Base-by-base conservation (phyloP, 331 rosid genomes). In the Erythrophleum ivorense region DNA sequence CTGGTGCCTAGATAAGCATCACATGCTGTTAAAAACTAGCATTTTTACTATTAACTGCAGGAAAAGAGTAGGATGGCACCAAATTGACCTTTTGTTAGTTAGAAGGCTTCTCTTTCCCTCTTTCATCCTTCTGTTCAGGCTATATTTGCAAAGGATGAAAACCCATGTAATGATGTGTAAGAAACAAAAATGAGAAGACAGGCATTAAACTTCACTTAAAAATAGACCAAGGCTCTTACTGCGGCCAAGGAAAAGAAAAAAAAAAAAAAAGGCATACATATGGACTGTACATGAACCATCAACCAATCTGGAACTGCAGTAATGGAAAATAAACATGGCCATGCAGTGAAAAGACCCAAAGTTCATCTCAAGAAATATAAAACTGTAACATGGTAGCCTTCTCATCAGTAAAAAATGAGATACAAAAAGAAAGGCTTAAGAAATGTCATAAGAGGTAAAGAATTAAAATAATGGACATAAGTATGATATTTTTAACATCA, bases 21-120 rank as follows among this genome's bases (percentile, higher is more conserved):
- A 72, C n/a, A 38, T 58, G 78, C 80, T 21, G 73, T 77, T 65
- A 64, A 18, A 85, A 63, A 62, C 76, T 67, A 82, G 79, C 21
- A 81, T 43, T 73, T 81, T 81, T 41, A 67, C 75, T 73, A 71
- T 78, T 33, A 60, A 64, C 65, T 79, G 48, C 80, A 79, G 82
- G 31, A 71, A 83, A 46, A 70, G 70, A 64, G 78, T 55, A 71
- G 58, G 64, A 71, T 76, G 80, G 84, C 71, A 80, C 85, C 65
- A 80, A 76, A 83, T 79, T 83, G 77, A 83, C 86, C 85, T 76
- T 62, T 33, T 80, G 65, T 83, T 66, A 79, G 84, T 82, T 71
- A 63, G 86, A 82, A 82, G 71, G 80, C 84, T 84, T 80, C 60
- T 62, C 85, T 69, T 84, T 84, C 81, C 71, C 84, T 71, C 79